Conservation (phyloP, 805 yeast species). For the Kodamaea neixiangensis region DNA sequence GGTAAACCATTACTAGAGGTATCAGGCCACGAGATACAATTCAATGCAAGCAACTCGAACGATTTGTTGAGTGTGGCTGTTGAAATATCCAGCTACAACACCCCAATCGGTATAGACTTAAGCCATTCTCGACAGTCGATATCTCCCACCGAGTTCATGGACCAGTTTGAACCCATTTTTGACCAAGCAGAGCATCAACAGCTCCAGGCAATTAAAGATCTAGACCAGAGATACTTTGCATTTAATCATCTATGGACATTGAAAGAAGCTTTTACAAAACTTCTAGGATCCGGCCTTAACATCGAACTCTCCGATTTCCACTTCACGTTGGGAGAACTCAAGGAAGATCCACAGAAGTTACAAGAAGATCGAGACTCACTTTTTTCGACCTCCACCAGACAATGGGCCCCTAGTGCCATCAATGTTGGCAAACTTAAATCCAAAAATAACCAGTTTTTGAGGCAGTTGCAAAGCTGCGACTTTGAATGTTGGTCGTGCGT, state of each 20-base stretch:
- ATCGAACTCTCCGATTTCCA: constrained; percentile 14
- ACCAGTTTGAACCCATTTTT: constrained; percentile 46
- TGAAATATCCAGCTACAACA: constrained; percentile 21
- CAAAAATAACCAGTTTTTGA: constrained; percentile 7
- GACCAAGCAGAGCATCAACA: constrained; percentile 32
- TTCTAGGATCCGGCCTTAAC: constrained; percentile 58
- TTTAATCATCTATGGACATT: constrained; percentile 75
- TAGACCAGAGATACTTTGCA: constrained; percentile 22
- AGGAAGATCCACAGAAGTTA: background rate
- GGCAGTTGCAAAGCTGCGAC: background rate
- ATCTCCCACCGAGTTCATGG: constrained; percentile 29
- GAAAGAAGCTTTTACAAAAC: constrained; percentile 75
- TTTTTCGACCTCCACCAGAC: background rate
- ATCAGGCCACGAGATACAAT: constrained; percentile 30
- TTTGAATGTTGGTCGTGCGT: constrained; percentile 12
- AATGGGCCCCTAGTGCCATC: constrained; percentile 4
- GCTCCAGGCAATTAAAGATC: constrained; percentile 23
- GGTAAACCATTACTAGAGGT: constrained; percentile 60
- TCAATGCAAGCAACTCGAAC: constrained; percentile 63
- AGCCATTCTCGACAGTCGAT: constrained; percentile 36
- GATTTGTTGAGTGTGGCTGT: constrained; percentile 49
- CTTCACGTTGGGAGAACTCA: constrained; percentile 7
- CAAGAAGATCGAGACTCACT: background rate
- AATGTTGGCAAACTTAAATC: constrained; percentile 6
- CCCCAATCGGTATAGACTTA: constrained; percentile 38